Base-by-base conservation (phyloP, 106 monocot genomes). In the Dendrobium chrysotoxum region DNA sequence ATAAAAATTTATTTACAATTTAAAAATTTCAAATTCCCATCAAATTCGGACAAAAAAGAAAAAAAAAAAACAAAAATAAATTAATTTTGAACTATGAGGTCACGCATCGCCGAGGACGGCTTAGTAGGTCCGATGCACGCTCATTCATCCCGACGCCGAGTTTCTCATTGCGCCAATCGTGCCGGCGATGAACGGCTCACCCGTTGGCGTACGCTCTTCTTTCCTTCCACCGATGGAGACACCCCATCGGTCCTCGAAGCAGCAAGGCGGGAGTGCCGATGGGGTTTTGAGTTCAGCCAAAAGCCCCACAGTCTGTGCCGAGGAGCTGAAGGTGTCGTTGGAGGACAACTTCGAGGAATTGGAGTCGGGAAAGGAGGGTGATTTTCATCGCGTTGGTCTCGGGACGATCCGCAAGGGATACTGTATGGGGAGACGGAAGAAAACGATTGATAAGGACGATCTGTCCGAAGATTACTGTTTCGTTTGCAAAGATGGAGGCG, bases 401-500 rank as follows among this genome's bases (percentile, higher is more conserved):
- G 23, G 47, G 12, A 26, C 76, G 46, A 10, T 76, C 44, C 76
- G 26, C 45, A 47, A 47, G 28, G 15, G 76, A 47, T 44, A 45
- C 9, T 12, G 76, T 2, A 76, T 76, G 76, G 17, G 46, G 13
- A 40, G 26, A 26, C 47, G 40, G 76, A 76, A 12, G 76, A 45
- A 76, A 28, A 3, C 47, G 3, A 23, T 76, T 16, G 47, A 76
- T 47, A 76, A 82, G 39, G 82, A 82, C 58, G 86, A 86, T 26
- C 47, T 86, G 15, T 79, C 82, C 6, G 86, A 86, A 75, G 86
- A 86, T 79, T 86, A 72, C 40, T 86, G 86, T 45, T 86, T 86
- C 75, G 77, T 78, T 15, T 86, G 86, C 75, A 86, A 86, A 15
- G 86, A 86, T 67, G 86, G 86, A 39, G 86, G 86, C 45, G 68